Percentiles rank a stretch among this genome's conserved stretches.
Conservation (phyloP, 202 grass and related monocot genomes). For the Musa balbisiana region DNA sequence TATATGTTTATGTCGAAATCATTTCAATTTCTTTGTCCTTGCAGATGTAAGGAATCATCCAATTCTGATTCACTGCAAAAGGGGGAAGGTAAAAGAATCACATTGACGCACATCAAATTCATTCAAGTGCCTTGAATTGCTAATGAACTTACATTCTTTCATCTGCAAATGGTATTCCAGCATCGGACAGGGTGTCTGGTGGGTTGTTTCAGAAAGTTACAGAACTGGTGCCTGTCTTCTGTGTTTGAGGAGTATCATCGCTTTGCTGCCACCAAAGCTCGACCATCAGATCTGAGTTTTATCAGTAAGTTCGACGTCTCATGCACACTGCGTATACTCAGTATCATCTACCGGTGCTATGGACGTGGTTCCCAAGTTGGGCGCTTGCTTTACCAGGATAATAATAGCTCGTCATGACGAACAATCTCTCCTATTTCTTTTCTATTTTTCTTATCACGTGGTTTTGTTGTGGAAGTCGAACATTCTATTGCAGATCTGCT, state of each 20-base stretch:
- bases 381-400: slow-evolving; percentile 7
- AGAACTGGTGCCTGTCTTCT: slow-evolving; percentile 22
- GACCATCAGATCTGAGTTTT: slow-evolving; percentile 11
- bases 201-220: slow-evolving; percentile 28
- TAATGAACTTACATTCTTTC: neutral
- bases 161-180: slow-evolving; percentile 1
- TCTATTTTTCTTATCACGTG: too few species aligned
- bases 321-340: neutral
- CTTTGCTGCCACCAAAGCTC: slow-evolving; percentile 5
- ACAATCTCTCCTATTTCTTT: neutral
- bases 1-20: neutral
- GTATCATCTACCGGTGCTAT: slow-evolving; percentile 22
- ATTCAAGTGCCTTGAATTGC: neutral
- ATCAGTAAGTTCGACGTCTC: slow-evolving; percentile 13
- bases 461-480: too few species aligned
- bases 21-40: neutral
- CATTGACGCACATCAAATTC: too few species aligned
- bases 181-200: slow-evolving; percentile 24
- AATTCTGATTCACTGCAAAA: slow-evolving; percentile 23
- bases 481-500: too few species aligned
- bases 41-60: slow-evolving; percentile 31
- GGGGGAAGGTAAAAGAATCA: slow-evolving; percentile 22
- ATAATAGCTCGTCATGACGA: neutral
- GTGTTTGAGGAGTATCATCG: slow-evolving; percentile 14
- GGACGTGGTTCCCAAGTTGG: slow-evolving; percentile 15